These are phyloP conservation scores for Hyaloscypha variabilis DNA, from an alignment of 495 filamentous ascomycete species.

Conservation along the genomic window DNA sequence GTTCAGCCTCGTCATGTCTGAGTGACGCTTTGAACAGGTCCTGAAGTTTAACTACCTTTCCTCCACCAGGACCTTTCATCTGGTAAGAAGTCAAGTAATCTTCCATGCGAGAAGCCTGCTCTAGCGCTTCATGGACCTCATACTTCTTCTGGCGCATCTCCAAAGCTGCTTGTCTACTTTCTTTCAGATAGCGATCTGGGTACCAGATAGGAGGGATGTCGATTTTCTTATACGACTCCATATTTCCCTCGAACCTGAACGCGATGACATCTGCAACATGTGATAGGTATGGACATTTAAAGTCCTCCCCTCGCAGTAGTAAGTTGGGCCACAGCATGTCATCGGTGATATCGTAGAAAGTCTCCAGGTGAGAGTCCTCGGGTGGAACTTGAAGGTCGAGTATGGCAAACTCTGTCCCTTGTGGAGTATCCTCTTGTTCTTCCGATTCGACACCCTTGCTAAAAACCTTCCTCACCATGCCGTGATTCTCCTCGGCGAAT, in stretches of 20 bases:
- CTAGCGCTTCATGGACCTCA: conserved; percentile 32
- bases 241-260: conserved; percentile 52
- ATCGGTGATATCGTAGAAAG: conserved; percentile 77
- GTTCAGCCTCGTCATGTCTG: conserved; percentile 35
- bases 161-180: conserved; percentile 51
- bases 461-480: conserved; percentile 23
- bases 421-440: conserved; percentile 21
- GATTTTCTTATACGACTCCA: conserved; percentile 47
- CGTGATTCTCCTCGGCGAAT: conserved; percentile 1
- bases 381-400: conserved; percentile 41
- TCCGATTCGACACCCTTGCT: conserved; percentile 25
- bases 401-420: conserved; percentile 43
- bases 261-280: conserved; percentile 71
- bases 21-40: conserved; percentile 29
- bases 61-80: conserved; percentile 11
- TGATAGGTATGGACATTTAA: conserved; percentile 49
- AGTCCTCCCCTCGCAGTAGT: conserved; percentile 39
- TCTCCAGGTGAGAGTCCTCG: conserved; percentile 39
- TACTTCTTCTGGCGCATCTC: conserved; percentile 43
- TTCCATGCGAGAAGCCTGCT: conserved; percentile 28
- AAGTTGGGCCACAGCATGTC: conserved; percentile 59
- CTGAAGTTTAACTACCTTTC: conserved; percentile 27
- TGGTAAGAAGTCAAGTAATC: conserved; percentile 28
- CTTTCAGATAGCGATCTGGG: conserved; percentile 74
- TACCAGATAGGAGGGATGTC: conserved; percentile 76